phyloP scores from a whole-genome alignment of 495 filamentous ascomycete genomes.

The Tuber borchii region DNA sequence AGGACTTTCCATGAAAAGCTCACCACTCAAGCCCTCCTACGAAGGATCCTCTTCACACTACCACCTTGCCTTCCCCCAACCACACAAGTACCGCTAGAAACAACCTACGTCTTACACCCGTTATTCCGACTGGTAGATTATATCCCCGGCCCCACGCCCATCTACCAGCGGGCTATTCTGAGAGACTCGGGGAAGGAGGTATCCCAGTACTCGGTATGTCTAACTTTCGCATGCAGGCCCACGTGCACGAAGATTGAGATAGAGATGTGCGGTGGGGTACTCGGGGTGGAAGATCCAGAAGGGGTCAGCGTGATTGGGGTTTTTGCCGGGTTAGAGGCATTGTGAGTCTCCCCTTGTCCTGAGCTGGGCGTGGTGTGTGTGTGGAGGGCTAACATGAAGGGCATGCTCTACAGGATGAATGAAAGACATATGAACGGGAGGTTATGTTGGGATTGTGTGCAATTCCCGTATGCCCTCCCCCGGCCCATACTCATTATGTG shows the following conservation, averaged over 20 bases:
- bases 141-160: background rate
- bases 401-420: background rate
- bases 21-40: constrained; percentile 1
- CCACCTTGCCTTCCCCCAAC: background rate
- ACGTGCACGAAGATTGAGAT: constrained; percentile 1
- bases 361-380: background rate
- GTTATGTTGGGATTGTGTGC: constrained; percentile 14
- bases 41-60: constrained; percentile 13
- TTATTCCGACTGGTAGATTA: constrained; percentile 16
- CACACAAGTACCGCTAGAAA: background rate
- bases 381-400: background rate
- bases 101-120: constrained; percentile 5
- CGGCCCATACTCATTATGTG: background rate
- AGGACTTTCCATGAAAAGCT: background rate
- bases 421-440: background rate
- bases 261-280: constrained; percentile 5
- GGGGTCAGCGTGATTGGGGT: constrained; percentile 18
- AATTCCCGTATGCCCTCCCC: constrained; percentile 12
- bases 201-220: background rate
- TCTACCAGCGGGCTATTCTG: background rate
- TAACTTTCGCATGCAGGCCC: constrained; percentile 11
- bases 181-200: background rate
- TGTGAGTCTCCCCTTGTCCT: background rate
- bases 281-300: background rate
- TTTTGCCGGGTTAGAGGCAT: constrained; percentile 10